A percentile compares a stretch with the other conserved stretches of the same genome.
These are phyloP conservation scores for Herpetospermum pedunculosum DNA, from an alignment of 306 rosid species.

Conservation along the genomic window DNA sequence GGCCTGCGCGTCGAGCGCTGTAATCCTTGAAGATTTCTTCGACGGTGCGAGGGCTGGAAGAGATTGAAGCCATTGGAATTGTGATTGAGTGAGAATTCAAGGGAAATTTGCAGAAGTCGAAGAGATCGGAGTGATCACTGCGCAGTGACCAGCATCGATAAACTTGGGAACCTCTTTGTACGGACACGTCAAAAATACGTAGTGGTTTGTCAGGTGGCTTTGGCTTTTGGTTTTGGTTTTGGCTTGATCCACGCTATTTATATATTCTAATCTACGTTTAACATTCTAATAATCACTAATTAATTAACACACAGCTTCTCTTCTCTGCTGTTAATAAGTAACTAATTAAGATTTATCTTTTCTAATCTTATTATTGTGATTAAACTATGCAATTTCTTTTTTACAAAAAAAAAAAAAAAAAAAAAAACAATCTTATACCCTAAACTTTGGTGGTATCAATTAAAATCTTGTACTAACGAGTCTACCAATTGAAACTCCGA, in stretches of 20 bases:
- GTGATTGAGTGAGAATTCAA: not conserved
- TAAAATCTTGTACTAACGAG: too few relatives aligned
- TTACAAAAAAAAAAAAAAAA: too few relatives aligned
- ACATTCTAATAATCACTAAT: not conserved
- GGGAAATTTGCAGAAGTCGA: not conserved
- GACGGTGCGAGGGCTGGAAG: slow-evolving; percentile 35
- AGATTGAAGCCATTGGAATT: slow-evolving; percentile 27
- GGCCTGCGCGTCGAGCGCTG: slow-evolving; percentile 37
- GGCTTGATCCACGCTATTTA: not conserved
- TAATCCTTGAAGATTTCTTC: slow-evolving; percentile 61
- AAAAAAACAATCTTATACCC: too few relatives aligned
- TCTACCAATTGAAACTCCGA: too few relatives aligned
- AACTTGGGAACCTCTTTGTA: not conserved
- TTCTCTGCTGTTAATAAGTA: not conserved
- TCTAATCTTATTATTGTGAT: too few relatives aligned
- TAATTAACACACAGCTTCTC: not conserved
- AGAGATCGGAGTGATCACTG: slow-evolving; percentile 13
- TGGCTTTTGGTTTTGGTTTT: not conserved
- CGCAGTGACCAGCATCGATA: slow-evolving; percentile 4
- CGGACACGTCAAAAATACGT: not conserved
- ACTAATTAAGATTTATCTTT: not conserved
- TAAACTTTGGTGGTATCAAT: too few relatives aligned
- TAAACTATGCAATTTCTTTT: too few relatives aligned
- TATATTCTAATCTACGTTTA: not conserved
- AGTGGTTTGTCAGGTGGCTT: not conserved